Conservation (phyloP, 1,284 basidiomycete species). For the Melampsora larici-populina region DNA sequence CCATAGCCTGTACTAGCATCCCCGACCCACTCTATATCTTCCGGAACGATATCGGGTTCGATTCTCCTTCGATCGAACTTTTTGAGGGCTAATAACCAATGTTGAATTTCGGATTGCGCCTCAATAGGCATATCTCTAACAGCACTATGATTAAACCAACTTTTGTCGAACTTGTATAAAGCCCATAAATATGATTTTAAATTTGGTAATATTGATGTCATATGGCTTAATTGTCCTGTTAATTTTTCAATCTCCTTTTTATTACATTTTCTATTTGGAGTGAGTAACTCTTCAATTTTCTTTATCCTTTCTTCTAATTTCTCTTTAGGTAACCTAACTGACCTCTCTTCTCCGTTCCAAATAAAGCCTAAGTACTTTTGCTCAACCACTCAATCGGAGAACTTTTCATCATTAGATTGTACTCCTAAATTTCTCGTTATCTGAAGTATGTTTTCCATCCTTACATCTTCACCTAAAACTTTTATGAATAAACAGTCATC, state of each 20-base stretch:
- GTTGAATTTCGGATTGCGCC: background rate
- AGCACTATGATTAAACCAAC: background rate
- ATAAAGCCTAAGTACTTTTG: too few relatives aligned
- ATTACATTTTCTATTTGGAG: background rate
- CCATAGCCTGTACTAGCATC: slow-evolving; percentile 5
- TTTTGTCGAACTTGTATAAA: background rate
- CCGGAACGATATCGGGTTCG: background rate
- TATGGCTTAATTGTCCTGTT: background rate
- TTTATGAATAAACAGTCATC: background rate
- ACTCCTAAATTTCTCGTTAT: background rate
- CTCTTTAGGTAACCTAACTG: background rate
- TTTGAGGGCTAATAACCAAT: background rate
- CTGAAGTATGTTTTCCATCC: background rate
- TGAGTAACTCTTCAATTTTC: background rate
- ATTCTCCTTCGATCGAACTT: slow-evolving; percentile 4
- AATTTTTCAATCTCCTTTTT: background rate
- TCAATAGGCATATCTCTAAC: background rate
- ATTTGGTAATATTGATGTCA: background rate
- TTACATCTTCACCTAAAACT: background rate
- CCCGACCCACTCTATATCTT: slow-evolving; percentile 19
- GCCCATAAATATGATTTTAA: background rate
- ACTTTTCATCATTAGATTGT: too few relatives aligned
- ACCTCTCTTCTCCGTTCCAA: background rate
- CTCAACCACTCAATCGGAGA: background rate
- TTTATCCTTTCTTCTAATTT: background rate